Conservation (phyloP, 2,329 filamentous ascomycete genomes). For the Aureobasidium sp. region DNA sequence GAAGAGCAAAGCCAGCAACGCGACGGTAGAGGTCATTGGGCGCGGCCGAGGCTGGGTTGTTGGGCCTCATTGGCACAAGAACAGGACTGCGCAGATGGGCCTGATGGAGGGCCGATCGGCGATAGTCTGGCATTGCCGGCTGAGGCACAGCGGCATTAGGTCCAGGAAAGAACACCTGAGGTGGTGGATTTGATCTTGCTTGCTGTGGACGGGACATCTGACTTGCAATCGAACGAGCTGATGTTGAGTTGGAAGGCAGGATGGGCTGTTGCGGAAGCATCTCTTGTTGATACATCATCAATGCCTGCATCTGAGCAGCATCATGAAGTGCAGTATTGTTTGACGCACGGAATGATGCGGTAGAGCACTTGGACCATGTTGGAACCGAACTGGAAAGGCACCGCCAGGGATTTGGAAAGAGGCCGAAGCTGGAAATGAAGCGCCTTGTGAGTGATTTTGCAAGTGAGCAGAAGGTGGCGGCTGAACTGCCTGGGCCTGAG, state of each 20-base stretch:
- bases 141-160: conserved; percentile 21
- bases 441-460: background rate
- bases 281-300: background rate
- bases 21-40: background rate
- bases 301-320: background rate
- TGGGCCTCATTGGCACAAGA: conserved; percentile 24
- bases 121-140: conserved; percentile 39
- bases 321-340: background rate
- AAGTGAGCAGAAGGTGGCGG: background rate
- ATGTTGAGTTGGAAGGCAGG: background rate
- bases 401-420: background rate
- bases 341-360: background rate
- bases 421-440: background rate
- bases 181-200: background rate
- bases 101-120: conserved; percentile 50
- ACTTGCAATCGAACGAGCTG: background rate
- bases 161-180: conserved; percentile 2
- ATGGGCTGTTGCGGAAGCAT: background rate
- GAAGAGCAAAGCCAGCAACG: conserved; percentile 2
- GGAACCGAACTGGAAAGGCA: background rate
- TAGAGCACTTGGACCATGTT: background rate
- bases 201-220: background rate
- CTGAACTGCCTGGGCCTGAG: background rate
- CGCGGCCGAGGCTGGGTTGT: background rate
- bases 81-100: conserved; percentile 50